Conservation (phyloP, 306 rosid genomes). For the Vicia faba region DNA sequence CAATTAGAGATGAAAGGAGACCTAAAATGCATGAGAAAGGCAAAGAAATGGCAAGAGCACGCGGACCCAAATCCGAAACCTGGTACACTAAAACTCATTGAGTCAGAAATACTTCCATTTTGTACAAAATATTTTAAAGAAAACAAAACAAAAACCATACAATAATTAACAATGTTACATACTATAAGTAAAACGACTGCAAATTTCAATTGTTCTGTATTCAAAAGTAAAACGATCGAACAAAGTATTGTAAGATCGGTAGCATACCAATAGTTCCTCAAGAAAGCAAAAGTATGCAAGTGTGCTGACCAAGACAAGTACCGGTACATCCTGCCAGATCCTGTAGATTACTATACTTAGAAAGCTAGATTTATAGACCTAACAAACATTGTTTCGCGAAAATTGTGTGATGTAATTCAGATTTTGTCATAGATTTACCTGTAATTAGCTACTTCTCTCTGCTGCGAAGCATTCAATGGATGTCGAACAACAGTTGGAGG, state of each 20-base stretch:
- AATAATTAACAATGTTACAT: neutral
- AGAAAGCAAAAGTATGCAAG: slow-evolving; percentile 92
- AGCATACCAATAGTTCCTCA: slow-evolving; percentile 88
- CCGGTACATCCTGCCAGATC: slow-evolving; percentile 79
- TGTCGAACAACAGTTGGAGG: slow-evolving; percentile 46
- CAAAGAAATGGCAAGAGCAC: slow-evolving; percentile 78
- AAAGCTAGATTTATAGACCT: slow-evolving; percentile 22
- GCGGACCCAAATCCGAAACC: slow-evolving; percentile 82
- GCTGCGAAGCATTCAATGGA: slow-evolving; percentile 42
- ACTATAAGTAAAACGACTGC: neutral
- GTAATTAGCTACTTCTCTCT: slow-evolving; percentile 49
- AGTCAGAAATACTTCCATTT: slow-evolving; percentile 32
- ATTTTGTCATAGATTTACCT: slow-evolving; percentile 47
- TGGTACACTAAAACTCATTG: slow-evolving; percentile 47
- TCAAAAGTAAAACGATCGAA: neutral
- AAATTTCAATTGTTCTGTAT: neutral
- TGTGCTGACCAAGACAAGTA: slow-evolving; percentile 85
- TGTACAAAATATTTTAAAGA: neutral
- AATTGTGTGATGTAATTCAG: neutral
- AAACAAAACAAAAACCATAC: slow-evolving; percentile 17
- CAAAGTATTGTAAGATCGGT: slow-evolving; percentile 13
- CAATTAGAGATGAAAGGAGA: slow-evolving; percentile 70
- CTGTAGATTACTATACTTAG: slow-evolving; percentile 45
- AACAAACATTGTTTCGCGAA: slow-evolving; percentile 18
- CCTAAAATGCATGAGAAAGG: slow-evolving; percentile 81